These are phyloP conservation scores for Ogataea trehalophila DNA, from an alignment of 805 yeast species.

Conservation along the genomic window DNA sequence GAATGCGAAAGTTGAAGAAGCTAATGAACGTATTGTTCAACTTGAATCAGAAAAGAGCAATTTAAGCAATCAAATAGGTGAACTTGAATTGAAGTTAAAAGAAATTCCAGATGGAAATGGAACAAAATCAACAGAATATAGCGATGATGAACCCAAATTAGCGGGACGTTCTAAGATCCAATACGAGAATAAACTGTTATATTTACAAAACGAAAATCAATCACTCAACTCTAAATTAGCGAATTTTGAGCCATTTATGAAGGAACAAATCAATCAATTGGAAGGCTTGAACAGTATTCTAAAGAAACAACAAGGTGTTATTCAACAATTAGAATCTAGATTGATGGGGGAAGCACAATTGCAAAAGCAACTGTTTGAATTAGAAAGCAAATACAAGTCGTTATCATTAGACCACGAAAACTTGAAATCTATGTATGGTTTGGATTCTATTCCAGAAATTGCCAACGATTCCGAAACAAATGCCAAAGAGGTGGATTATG, in stretches of 20 bases:
- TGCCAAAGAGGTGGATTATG: conserved; percentile 5
- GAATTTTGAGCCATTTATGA: conserved; percentile 49
- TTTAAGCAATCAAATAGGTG: conserved; percentile 5
- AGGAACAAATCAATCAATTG: conserved; percentile 47
- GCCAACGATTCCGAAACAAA: conserved; percentile 28
- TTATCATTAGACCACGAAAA: conserved; percentile 41
- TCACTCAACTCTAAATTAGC: conserved; percentile 35
- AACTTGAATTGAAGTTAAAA: not conserved
- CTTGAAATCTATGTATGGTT: conserved; percentile 28
- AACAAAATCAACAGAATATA: not conserved
- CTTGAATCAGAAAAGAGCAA: conserved; percentile 38
- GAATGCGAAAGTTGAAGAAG: conserved; percentile 49
- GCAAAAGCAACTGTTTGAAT: conserved; percentile 41
- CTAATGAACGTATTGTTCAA: conserved; percentile 46
- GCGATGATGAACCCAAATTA: conserved; percentile 5
- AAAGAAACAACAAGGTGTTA: conserved; percentile 44
- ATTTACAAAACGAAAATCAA: conserved; percentile 43
- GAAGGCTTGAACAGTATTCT: conserved; percentile 50
- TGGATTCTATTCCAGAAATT: conserved; percentile 22
- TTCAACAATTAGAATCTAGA: conserved; percentile 36
- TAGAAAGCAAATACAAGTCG: conserved; percentile 42
- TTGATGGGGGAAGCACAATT: conserved; percentile 40
- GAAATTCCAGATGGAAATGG: not conserved
- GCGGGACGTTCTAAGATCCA: conserved; percentile 15
- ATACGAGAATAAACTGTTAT: conserved; percentile 31